phyloP scores from a whole-genome alignment of 306 rosid genomes.

The Canavalia ensiformis region DNA sequence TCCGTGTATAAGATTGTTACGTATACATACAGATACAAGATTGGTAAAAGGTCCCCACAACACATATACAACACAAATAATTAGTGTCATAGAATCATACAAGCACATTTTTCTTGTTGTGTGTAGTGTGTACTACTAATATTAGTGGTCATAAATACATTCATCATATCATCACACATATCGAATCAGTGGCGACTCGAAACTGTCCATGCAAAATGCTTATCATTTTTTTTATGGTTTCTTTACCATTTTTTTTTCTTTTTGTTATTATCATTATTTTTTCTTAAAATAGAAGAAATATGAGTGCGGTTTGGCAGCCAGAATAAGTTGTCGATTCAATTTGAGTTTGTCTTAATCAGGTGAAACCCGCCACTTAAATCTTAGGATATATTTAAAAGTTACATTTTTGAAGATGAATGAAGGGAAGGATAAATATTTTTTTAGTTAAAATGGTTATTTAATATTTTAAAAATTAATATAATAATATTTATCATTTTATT shows the following conservation, averaged over 20 bases:
- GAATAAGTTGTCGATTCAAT: background rate
- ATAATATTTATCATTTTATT: too few species aligned
- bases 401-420: too few species aligned
- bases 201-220: background rate
- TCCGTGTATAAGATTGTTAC: background rate
- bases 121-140: constrained; percentile 8
- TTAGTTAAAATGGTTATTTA: too few species aligned
- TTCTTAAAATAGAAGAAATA: background rate
- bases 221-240: background rate
- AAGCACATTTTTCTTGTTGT: background rate
- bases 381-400: too few species aligned
- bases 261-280: background rate
- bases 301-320: background rate
- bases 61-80: background rate
- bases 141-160: background rate
- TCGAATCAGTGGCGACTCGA: constrained; percentile 14
- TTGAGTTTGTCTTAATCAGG: background rate
- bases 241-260: background rate
- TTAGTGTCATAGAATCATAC: background rate
- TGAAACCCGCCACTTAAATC: background rate
- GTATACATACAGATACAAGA: background rate
- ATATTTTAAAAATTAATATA: too few species aligned
- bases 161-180: background rate
- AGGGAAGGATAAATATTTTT: too few species aligned
- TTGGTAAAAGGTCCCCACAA: background rate